Percentiles rank a stretch among this genome's conserved stretches.
Conservation (phyloP, 2,329 filamentous ascomycete species). For the Paraphaeosphaeria sporulosa region DNA sequence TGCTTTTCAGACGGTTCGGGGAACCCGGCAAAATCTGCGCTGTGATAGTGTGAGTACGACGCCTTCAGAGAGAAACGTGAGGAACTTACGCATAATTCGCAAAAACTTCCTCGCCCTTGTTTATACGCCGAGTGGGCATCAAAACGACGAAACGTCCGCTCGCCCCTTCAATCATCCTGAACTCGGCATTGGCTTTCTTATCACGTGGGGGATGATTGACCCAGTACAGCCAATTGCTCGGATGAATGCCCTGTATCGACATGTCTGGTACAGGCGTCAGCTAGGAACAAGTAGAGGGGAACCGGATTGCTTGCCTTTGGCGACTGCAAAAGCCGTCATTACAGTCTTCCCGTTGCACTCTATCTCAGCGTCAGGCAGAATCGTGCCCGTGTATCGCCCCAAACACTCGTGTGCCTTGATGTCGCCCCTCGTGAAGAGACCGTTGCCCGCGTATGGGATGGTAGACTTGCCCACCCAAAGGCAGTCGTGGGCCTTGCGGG, state of each 20-base stretch:
- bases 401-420: not conserved
- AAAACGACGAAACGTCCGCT: slow-evolving; percentile 2
- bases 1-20: not conserved
- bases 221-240: not conserved
- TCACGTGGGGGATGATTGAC: not conserved
- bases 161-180: not conserved
- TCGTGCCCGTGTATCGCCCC: not conserved
- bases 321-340: not conserved
- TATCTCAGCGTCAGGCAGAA: not conserved
- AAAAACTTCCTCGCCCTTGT: not conserved
- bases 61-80: not conserved
- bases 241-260: slow-evolving; percentile 1
- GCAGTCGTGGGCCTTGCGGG: not conserved
- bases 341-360: no score
- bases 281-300: not conserved
- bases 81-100: not conserved
- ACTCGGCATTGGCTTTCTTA: not conserved
- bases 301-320: not conserved
- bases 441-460: not conserved
- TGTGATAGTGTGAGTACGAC: not conserved
- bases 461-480: not conserved
- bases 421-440: not conserved
- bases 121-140: not conserved
- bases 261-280: not conserved
- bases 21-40: not conserved